Conservation (phyloP, 2,329 filamentous ascomycete genomes). For the Beauveria australis region DNA sequence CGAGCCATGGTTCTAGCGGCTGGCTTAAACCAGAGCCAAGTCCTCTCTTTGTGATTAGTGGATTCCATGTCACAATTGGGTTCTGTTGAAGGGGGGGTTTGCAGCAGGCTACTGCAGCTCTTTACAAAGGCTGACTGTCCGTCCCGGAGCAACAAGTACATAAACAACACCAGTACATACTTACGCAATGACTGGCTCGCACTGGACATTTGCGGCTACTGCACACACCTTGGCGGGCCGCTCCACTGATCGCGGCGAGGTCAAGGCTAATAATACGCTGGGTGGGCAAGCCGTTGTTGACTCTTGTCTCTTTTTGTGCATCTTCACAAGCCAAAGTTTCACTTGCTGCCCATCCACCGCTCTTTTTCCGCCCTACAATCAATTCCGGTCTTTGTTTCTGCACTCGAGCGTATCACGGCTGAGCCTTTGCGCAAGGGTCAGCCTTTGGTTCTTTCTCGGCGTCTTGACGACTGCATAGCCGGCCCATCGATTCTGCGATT, state of each 20-base stretch:
- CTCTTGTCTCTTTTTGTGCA: conserved; percentile 9
- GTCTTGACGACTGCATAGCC: neutral
- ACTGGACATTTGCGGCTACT: neutral
- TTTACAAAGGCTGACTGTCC: neutral
- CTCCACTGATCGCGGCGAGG: conserved; percentile 1
- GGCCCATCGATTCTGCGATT: neutral
- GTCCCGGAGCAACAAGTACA: neutral
- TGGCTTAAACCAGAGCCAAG: neutral
- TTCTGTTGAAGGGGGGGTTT: neutral
- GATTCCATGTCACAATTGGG: neutral
- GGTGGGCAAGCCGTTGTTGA: conserved; percentile 4
- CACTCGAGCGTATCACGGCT: neutral
- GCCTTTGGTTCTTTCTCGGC: neutral
- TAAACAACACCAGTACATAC: neutral
- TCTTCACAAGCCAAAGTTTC: conserved; percentile 9
- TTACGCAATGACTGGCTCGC: neutral
- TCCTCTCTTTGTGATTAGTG: neutral
- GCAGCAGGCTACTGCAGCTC: neutral
- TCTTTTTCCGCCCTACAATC: conserved; percentile 3
- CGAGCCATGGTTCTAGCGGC: neutral
- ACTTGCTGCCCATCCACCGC: conserved; percentile 7
- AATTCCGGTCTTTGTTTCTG: neutral
- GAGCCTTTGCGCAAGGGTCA: neutral
- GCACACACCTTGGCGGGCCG: neutral
- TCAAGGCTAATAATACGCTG: neutral